phyloP scores from a whole-genome alignment of 2,329 filamentous ascomycete genomes.

The Penicillium italicum region DNA sequence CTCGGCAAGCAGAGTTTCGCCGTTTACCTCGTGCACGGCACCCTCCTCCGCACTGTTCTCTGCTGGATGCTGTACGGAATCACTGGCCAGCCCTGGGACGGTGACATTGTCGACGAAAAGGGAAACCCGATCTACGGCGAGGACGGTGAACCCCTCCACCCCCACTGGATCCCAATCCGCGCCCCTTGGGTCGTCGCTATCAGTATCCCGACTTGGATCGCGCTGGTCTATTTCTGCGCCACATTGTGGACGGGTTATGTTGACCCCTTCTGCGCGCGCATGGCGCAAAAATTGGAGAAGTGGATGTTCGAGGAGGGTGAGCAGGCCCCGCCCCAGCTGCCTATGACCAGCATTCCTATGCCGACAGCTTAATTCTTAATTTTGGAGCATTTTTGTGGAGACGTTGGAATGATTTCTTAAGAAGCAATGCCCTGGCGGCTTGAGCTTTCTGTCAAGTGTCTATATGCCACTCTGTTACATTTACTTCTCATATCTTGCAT shows the following conservation, averaged over 20 bases:
- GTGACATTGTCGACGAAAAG: constrained; percentile 15
- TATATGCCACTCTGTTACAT: not conserved
- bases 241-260: constrained; percentile 53
- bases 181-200: constrained; percentile 40
- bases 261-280: constrained; percentile 48
- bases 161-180: constrained; percentile 44
- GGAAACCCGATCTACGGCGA: constrained; percentile 31
- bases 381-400: not conserved
- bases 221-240: constrained; percentile 47
- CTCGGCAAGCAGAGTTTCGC: constrained; percentile 55
- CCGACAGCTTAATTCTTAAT: constrained; percentile 11
- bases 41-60: constrained; percentile 50
- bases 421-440: constrained; percentile 6
- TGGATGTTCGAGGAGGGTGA: constrained; percentile 47
- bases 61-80: constrained; percentile 54
- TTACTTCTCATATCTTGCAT: not conserved
- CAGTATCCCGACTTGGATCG: constrained; percentile 48
- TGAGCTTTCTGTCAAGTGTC: not conserved
- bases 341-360: constrained; percentile 28
- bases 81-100: constrained; percentile 44
- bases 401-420: not conserved
- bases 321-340: constrained; percentile 28
- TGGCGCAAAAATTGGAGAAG: constrained; percentile 49
- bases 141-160: constrained; percentile 37
- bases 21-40: constrained; percentile 55